Percentiles rank a stretch among this genome's conserved stretches.
phyloP scores from a whole-genome alignment of 2,329 filamentous ascomycete species.

The Fusarium abutilonis region DNA sequence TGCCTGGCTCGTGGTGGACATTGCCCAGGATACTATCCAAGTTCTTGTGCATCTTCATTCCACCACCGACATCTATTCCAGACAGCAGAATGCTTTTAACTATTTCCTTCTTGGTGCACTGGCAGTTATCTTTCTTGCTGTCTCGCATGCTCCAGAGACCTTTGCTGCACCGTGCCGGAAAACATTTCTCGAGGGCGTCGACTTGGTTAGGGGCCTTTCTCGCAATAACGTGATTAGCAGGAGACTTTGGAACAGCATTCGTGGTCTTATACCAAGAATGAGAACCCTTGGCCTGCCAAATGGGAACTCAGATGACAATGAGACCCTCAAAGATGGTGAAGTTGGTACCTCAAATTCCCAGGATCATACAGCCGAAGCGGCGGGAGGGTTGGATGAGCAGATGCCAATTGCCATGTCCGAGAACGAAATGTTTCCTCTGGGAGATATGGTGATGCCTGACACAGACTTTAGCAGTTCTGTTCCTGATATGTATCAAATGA shows the following conservation, averaged over 20 bases:
- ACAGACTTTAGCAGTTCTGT: conserved; percentile 29
- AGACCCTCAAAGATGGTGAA: not conserved
- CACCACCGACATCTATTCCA: conserved; percentile 44
- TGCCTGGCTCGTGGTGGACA: conserved; percentile 53
- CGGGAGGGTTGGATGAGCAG: not conserved
- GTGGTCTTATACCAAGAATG: conserved; percentile 48
- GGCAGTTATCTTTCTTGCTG: conserved; percentile 50
- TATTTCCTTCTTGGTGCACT: conserved; percentile 46
- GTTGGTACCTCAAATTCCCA: accelerated
- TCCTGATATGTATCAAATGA: conserved; percentile 50
- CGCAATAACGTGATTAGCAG: conserved; percentile 47
- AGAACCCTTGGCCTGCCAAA: conserved; percentile 41
- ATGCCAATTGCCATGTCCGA: conserved; percentile 1
- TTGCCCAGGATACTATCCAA: conserved; percentile 45
- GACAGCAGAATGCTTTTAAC: conserved; percentile 46
- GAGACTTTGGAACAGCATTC: conserved; percentile 51
- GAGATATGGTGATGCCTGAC: conserved; percentile 30
- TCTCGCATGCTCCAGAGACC: conserved; percentile 55
- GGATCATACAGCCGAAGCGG: not conserved
- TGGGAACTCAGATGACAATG: conserved; percentile 11
- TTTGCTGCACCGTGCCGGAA: conserved; percentile 53
- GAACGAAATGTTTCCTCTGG: conserved; percentile 1
- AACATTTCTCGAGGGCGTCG: conserved; percentile 48
- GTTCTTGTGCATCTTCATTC: conserved; percentile 44
- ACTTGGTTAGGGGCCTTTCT: conserved; percentile 49